Evolutionary conservation across 1,139 yeast species (phyloP).

Genomic region (Pichia sp.): DNA sequence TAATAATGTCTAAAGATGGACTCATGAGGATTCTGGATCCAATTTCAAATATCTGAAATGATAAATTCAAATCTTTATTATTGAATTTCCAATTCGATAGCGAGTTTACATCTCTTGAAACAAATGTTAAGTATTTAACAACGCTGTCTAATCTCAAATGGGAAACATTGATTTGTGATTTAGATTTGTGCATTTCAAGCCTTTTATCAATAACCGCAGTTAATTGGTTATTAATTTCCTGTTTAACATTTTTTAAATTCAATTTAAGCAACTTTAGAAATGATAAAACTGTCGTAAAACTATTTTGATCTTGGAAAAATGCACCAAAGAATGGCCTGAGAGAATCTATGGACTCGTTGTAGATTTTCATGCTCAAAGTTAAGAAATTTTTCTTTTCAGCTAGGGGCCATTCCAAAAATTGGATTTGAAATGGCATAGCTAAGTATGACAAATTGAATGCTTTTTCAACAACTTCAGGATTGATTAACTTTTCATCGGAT

Average conservation of each 20-base stretch:
- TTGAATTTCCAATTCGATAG: slow-evolving; percentile 26
- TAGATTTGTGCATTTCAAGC: slow-evolving; percentile 9
- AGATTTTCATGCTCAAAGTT: slow-evolving; percentile 16
- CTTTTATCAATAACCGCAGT: slow-evolving; percentile 6
- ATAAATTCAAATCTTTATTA: slow-evolving; percentile 22
- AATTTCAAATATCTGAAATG: slow-evolving; percentile 22
- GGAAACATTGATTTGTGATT: slow-evolving; percentile 1
- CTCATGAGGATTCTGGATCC: slow-evolving; percentile 20
- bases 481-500: slow-evolving; percentile 6
- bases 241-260: slow-evolving; percentile 20
- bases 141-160: slow-evolving; percentile 18
- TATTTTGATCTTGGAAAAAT: slow-evolving; percentile 23
- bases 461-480: slow-evolving; percentile 23
- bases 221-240: slow-evolving; percentile 15
- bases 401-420: slow-evolving; percentile 29
- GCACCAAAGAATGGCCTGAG: slow-evolving; percentile 11
- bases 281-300: slow-evolving; percentile 24
- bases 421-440: slow-evolving; percentile 26
- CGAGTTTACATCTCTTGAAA: slow-evolving; percentile 25
- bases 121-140: slow-evolving; percentile 20
- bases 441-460: slow-evolving; percentile 25
- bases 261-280: slow-evolving; percentile 20
- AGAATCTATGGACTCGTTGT: slow-evolving; percentile 16
- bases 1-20: slow-evolving; percentile 19
- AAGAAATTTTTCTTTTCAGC: slow-evolving; percentile 15